Evolutionary conservation across 2,329 filamentous ascomycete species (phyloP).

Genomic region (Ascomycota sp.): DNA sequence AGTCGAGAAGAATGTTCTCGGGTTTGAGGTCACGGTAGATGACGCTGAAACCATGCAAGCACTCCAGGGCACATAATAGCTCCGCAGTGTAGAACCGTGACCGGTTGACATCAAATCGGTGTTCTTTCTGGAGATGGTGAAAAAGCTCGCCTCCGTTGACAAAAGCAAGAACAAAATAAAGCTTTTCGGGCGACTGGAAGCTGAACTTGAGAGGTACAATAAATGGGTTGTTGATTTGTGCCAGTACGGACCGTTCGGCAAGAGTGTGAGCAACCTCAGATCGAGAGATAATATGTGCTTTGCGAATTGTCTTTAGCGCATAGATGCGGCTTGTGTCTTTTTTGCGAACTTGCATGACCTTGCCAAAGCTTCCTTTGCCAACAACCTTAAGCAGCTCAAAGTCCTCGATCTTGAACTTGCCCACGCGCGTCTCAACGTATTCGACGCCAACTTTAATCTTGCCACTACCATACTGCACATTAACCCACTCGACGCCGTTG

Average conservation of each 20-base stretch:
- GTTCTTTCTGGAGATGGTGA: conserved; percentile 90
- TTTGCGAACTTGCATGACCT: conserved; percentile 98
- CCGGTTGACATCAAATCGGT: conserved; percentile 92
- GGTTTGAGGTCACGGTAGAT: conserved; percentile 65
- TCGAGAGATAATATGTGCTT: conserved; percentile 95
- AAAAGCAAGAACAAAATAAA: conserved; percentile 91
- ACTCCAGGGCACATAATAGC: conserved; percentile 84
- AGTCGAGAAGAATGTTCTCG: conserved; percentile 93
- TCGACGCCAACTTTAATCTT: conserved; percentile 81
- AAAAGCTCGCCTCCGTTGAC: conserved; percentile 97
- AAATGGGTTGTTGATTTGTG: conserved; percentile 99
- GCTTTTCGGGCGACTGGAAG: conserved; percentile 95
- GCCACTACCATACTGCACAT: conserved; percentile 76
- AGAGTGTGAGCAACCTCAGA: conserved; percentile 95
- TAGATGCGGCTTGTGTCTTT: conserved; percentile 96
- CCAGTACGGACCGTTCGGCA: conserved; percentile 90
- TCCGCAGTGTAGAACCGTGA: conserved; percentile 96
- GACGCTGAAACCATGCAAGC: conserved; percentile 93
- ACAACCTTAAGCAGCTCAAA: conserved; percentile 96
- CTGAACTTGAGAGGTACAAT: conserved; percentile 98
- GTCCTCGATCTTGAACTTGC: conserved; percentile 85
- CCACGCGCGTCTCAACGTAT: conserved; percentile 80
- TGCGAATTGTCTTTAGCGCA: conserved; percentile 96
- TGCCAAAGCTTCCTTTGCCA: conserved; percentile 94
- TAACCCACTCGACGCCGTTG: conserved; percentile 70